phyloP scores from a whole-genome alignment of 208 protist genomes.

The Naegleria gruberi region DNA sequence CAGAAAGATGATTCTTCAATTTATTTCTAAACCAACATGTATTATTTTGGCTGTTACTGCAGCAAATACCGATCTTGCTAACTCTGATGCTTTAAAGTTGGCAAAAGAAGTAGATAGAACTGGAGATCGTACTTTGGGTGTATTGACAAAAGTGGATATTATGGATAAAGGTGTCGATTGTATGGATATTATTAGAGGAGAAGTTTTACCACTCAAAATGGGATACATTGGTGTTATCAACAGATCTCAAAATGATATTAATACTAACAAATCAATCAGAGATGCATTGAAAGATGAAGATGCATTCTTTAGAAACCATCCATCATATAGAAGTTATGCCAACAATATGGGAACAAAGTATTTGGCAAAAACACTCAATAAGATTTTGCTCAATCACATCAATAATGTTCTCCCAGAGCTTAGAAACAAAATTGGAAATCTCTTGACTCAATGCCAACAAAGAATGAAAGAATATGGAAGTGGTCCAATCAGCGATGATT shows the following conservation, averaged over 20 bases:
- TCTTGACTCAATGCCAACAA: constrained; percentile 70
- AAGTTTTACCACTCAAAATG: constrained; percentile 81
- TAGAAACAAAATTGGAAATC: constrained; percentile 69
- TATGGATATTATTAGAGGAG: constrained; percentile 84
- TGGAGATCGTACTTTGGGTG: not conserved
- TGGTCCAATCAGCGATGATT: constrained; percentile 44
- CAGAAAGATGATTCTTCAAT: not conserved
- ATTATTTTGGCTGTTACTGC: not conserved
- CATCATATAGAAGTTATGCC: constrained; percentile 68
- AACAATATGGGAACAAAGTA: constrained; percentile 70
- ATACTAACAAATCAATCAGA: constrained; percentile 69
- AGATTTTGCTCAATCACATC: constrained; percentile 89
- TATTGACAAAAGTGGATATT: not conserved
- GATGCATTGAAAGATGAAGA: constrained; percentile 71
- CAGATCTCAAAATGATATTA: constrained; percentile 93
- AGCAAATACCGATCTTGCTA: not conserved
- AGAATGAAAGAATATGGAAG: constrained; percentile 71
- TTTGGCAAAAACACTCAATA: constrained; percentile 77
- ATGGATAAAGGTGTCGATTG: constrained; percentile 38
- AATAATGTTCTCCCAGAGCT: constrained; percentile 80
- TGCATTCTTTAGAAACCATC: constrained; percentile 81
- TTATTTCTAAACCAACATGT: not conserved
- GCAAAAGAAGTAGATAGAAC: not conserved
- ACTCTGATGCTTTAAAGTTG: not conserved
- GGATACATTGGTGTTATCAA: constrained; percentile 98